phyloP scores from a whole-genome alignment of 352 stramenopile genomes.

The Phytopythium delawarense region DNA sequence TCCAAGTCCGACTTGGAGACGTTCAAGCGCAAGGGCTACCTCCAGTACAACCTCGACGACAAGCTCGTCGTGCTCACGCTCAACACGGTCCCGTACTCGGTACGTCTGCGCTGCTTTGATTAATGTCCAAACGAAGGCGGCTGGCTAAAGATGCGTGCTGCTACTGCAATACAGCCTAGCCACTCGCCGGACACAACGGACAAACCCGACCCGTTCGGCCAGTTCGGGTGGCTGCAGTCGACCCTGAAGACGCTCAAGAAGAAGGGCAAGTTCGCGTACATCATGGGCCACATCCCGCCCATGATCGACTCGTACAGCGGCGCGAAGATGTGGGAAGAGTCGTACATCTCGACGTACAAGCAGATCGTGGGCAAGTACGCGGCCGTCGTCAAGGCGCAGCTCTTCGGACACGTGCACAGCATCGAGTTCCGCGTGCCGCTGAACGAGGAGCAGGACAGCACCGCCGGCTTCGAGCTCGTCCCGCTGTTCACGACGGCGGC shows the following conservation, averaged over 20 bases:
- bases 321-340: slow-evolving; percentile 73
- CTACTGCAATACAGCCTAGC: slow-evolving; percentile 24
- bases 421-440: slow-evolving; percentile 83
- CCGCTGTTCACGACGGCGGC: slow-evolving; percentile 80
- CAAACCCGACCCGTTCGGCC: slow-evolving; percentile 75
- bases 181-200: slow-evolving; percentile 59
- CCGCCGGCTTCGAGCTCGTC: slow-evolving; percentile 25
- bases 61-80: slow-evolving; percentile 63
- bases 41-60: slow-evolving; percentile 51
- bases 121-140: too few relatives aligned
- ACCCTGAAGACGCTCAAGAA: slow-evolving; percentile 44
- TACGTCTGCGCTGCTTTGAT: slow-evolving; percentile 10
- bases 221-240: slow-evolving; percentile 87
- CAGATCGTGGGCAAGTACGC: slow-evolving; percentile 52
- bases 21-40: slow-evolving; percentile 50
- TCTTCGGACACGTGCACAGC: slow-evolving; percentile 91
- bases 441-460: slow-evolving; percentile 11
- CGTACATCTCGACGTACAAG: slow-evolving; percentile 81
- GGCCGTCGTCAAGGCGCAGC: slow-evolving; percentile 67
- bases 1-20: slow-evolving; percentile 40
- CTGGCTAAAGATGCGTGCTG: too few relatives aligned
- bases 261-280: slow-evolving; percentile 55
- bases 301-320: slow-evolving; percentile 85
- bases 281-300: slow-evolving; percentile 89
- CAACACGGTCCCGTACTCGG: slow-evolving; percentile 77